phyloP scores from a whole-genome alignment of 2,329 filamentous ascomycete genomes.

The Emericellopsis atlantica region DNA sequence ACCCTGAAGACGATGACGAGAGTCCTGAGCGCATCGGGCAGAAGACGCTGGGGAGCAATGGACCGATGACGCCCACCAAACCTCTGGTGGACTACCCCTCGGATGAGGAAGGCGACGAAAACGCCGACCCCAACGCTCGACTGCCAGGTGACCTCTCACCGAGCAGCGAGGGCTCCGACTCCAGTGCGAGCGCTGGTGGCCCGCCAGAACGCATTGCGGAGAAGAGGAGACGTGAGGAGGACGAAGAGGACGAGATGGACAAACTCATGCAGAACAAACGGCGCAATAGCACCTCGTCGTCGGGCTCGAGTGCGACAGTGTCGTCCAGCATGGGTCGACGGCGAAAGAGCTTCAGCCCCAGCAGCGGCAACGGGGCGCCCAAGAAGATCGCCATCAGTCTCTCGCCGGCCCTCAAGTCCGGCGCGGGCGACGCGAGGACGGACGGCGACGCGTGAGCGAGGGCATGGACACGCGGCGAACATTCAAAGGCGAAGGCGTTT shows the following conservation, averaged over 20 bases:
- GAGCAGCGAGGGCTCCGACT: conserved; percentile 11
- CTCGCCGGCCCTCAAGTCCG: conserved; percentile 30
- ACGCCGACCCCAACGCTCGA: conserved; percentile 1
- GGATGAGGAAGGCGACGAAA: conserved; percentile 61
- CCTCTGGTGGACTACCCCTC: conserved; percentile 87
- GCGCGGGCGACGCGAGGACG: conserved; percentile 20
- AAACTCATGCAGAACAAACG: conserved; percentile 61
- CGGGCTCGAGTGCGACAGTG: conserved; percentile 23
- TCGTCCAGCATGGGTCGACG: conserved; percentile 15
- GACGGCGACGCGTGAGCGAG: conserved; percentile 23
- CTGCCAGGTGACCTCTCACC: conserved; percentile 21
- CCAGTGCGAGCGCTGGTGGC: conserved; percentile 4
- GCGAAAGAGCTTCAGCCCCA: conserved; percentile 27
- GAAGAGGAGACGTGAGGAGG: conserved; percentile 83
- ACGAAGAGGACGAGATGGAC: conserved; percentile 73
- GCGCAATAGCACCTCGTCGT: conserved; percentile 43
- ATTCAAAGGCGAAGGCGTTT: too few species aligned
- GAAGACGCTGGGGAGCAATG: conserved; percentile 39
- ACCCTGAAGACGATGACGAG: conserved; percentile 68
- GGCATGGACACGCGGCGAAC: too few species aligned
- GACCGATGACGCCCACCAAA: conserved; percentile 47
- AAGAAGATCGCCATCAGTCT: conserved; percentile 49
- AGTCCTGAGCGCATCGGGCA: conserved; percentile 13
- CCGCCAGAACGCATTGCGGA: conserved; percentile 71
- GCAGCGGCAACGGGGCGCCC: conserved; percentile 23